phyloP scores from a whole-genome alignment of 1,284 basidiomycete genomes.

The Mycosarcoma maydis region DNA sequence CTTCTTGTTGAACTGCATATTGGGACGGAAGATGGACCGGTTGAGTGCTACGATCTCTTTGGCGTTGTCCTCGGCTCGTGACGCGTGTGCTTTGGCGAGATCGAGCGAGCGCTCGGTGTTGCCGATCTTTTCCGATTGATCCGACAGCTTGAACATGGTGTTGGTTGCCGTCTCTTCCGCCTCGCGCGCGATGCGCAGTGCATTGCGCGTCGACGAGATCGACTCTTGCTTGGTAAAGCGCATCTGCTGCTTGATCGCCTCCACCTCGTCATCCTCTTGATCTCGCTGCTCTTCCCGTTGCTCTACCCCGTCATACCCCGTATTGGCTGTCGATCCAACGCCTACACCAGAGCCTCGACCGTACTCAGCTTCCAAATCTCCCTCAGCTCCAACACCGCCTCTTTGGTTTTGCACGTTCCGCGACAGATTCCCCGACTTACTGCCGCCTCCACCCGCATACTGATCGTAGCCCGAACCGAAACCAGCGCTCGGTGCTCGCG shows the following conservation, averaged over 20 bases:
- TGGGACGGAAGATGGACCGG: constrained; percentile 85
- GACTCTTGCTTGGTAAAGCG: constrained; percentile 91
- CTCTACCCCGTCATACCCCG: constrained; percentile 47
- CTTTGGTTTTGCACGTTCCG: constrained; percentile 19
- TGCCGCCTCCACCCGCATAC: constrained; percentile 23
- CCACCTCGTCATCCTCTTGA: constrained; percentile 93
- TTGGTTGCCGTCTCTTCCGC: constrained; percentile 93
- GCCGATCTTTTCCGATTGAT: constrained; percentile 79
- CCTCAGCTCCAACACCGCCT: constrained; percentile 24
- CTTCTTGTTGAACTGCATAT: constrained; percentile 70
- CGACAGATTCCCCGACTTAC: constrained; percentile 22
- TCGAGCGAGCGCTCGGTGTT: constrained; percentile 97
- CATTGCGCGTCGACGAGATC: constrained; percentile 89
- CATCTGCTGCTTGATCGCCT: constrained; percentile 94
- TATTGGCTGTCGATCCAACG: constrained; percentile 1
- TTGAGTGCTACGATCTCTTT: constrained; percentile 93
- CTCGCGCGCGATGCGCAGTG: constrained; percentile 88
- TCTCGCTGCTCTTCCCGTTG: constrained; percentile 69
- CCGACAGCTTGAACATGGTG: constrained; percentile 86
- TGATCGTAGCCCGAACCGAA: constrained; percentile 55
- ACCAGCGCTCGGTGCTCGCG: constrained; percentile 39
- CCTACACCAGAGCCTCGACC: constrained; percentile 44
- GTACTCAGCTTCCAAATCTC: constrained; percentile 63
- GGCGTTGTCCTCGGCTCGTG: constrained; percentile 89
- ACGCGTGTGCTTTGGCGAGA: constrained; percentile 87